phyloP scores from a whole-genome alignment of 2,329 filamentous ascomycete species.

The Botrytis medusae region DNA sequence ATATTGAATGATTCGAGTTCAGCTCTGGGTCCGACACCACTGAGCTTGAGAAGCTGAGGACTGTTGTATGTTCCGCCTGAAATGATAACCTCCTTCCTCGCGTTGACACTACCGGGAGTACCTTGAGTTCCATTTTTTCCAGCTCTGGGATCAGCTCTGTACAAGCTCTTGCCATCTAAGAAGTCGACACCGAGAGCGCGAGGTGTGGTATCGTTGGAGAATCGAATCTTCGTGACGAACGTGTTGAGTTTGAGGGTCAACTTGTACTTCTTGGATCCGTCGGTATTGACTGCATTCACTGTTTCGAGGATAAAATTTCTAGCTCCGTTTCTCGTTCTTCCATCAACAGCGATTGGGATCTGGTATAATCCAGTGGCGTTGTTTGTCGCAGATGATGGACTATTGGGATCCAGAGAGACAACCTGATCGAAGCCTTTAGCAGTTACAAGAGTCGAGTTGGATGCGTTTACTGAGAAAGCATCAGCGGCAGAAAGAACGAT shows the following conservation, averaged over 20 bases:
- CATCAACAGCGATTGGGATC: constrained; percentile 31
- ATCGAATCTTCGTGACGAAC: constrained; percentile 44
- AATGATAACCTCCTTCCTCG: constrained; percentile 46
- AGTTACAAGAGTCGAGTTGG: not conserved
- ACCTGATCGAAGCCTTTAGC: constrained; percentile 18
- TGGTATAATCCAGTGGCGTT: constrained; percentile 31
- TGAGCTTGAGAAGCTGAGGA: constrained; percentile 49
- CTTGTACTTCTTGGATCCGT: constrained; percentile 25
- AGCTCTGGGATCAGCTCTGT: constrained; percentile 45
- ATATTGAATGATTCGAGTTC: constrained; percentile 48
- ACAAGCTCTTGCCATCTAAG: constrained; percentile 44
- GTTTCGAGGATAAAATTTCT: constrained; percentile 34
- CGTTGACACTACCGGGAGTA: constrained; percentile 29
- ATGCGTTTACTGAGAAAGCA: not conserved
- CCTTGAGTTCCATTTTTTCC: constrained; percentile 33
- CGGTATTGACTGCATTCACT: constrained; percentile 25
- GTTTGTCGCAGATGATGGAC: constrained; percentile 29
- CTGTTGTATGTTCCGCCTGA: constrained; percentile 49
- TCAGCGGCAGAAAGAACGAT: not conserved
- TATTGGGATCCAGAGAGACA: constrained; percentile 33
- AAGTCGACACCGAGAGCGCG: constrained; percentile 46
- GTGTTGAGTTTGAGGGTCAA: constrained; percentile 23
- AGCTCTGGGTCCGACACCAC: constrained; percentile 45
- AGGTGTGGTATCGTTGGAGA: constrained; percentile 30
- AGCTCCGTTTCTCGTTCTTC: constrained; percentile 29